Conservation (phyloP, 2,329 filamentous ascomycete genomes). For the Phyllosticta citrichinensis region DNA sequence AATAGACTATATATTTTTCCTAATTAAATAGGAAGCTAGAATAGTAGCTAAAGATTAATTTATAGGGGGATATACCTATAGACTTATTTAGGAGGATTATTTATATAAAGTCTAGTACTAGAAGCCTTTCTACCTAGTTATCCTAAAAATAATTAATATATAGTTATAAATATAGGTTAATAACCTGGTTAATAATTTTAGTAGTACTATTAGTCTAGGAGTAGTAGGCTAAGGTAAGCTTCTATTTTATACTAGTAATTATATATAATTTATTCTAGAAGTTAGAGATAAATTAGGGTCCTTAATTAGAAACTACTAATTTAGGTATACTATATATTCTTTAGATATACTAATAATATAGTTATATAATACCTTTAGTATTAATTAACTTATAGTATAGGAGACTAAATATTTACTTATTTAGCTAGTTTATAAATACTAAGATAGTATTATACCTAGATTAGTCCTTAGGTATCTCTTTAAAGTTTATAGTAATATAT, state of each 20-base stretch:
- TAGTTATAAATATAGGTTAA: neutral
- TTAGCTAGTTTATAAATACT: no score
- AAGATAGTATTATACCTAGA: no score
- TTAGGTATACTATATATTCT: neutral
- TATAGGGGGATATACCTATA: neutral
- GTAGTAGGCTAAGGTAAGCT: neutral
- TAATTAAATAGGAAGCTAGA: neutral
- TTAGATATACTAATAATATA: neutral
- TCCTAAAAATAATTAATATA: neutral
- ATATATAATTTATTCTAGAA: no score
- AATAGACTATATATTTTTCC: neutral
- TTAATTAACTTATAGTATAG: no score
- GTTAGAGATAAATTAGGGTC: neutral
- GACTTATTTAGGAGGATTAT: neutral
- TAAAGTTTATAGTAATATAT: no score
- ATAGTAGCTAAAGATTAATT: neutral
- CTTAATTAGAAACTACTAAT: neutral
- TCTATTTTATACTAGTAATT: no score
- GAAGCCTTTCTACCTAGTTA: neutral
- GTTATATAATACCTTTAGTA: neutral
- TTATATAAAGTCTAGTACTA: neutral
- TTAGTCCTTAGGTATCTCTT: no score
- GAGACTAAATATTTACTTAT: no score
- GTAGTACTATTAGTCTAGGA: neutral
- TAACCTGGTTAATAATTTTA: neutral